Percentiles rank a stretch among this genome's conserved stretches.
Evolutionary conservation across 2,329 filamentous ascomycete species (phyloP).

Genomic region (Xylariaceae sp.): DNA sequence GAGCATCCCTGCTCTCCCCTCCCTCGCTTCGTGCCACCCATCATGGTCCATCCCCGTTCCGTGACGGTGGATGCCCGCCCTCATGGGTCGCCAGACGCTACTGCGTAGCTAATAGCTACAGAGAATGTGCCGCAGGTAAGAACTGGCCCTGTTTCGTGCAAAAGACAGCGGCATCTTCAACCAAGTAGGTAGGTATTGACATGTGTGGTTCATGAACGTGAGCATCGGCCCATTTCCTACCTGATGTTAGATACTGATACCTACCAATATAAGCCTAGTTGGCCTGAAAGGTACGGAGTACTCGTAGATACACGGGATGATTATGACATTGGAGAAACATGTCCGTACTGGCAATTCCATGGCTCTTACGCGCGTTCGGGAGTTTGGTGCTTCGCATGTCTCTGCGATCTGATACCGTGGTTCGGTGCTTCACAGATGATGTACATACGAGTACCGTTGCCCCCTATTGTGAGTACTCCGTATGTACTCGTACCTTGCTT

Average conservation of each 20-base stretch:
- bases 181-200: background rate
- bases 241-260: background rate
- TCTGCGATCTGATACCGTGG: conserved; percentile 13
- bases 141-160: too few species aligned
- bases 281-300: background rate
- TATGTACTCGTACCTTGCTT: too few species aligned
- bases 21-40: conserved; percentile 13
- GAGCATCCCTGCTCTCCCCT: conserved; percentile 3
- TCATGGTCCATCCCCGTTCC: conserved; percentile 7
- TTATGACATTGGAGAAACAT: background rate
- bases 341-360: background rate
- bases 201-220: background rate
- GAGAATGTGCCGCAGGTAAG: too few species aligned
- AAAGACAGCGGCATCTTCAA: too few species aligned
- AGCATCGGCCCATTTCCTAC: background rate
- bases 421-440: conserved; percentile 7
- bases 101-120: too few species aligned
- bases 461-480: too few species aligned
- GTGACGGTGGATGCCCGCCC: background rate
- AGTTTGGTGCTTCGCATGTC: conserved; percentile 13
- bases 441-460: background rate
- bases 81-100: background rate
- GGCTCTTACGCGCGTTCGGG: conserved; percentile 18
- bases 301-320: background rate
- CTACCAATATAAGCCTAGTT: background rate